Percentiles rank a stretch among this genome's conserved stretches.
phyloP scores from a whole-genome alignment of 2,329 filamentous ascomycete species.

The Dendryphion nanum region DNA sequence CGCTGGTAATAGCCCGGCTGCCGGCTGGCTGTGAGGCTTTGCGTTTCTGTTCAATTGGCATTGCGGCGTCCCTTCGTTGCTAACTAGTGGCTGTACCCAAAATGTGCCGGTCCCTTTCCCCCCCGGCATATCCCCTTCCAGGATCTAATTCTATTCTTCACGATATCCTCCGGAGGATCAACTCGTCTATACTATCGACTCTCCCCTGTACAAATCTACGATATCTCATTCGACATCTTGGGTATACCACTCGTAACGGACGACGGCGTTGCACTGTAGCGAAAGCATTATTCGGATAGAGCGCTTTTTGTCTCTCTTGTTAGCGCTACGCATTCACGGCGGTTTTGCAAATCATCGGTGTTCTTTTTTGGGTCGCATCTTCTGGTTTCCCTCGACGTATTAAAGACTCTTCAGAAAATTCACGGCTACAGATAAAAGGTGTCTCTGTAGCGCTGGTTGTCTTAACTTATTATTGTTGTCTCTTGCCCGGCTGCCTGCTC shows the following conservation, averaged over 20 bases:
- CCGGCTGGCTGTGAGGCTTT: conserved; percentile 32
- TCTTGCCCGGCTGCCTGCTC: conserved; percentile 20
- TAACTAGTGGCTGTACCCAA: conserved; percentile 39
- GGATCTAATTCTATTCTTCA: conserved; percentile 37
- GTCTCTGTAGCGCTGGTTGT: conserved; percentile 33
- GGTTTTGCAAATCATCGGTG: conserved; percentile 40
- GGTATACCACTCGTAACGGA: conserved; percentile 40
- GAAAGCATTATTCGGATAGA: conserved; percentile 36
- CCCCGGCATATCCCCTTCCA: conserved; percentile 9
- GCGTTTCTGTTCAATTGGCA: conserved; percentile 30
- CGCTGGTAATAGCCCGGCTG: conserved; percentile 46
- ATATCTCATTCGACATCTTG: conserved; percentile 40
- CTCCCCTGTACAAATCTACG: conserved; percentile 44
- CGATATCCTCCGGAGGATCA: conserved; percentile 42
- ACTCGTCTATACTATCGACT: conserved; percentile 39
- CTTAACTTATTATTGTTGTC: conserved; percentile 26
- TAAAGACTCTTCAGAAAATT: conserved; percentile 35
- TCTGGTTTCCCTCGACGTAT: conserved; percentile 29
- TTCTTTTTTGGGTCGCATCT: conserved; percentile 34
- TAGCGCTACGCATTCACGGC: conserved; percentile 41
- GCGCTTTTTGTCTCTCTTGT: conserved; percentile 37
- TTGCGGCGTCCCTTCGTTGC: conserved; percentile 39
- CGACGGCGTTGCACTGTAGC: conserved; percentile 42
- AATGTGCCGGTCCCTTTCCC: conserved; percentile 9
- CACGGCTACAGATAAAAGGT: conserved; percentile 33